phyloP scores from a whole-genome alignment of 2,329 filamentous ascomycete genomes.

The Botrytis pseudocinerea region DNA sequence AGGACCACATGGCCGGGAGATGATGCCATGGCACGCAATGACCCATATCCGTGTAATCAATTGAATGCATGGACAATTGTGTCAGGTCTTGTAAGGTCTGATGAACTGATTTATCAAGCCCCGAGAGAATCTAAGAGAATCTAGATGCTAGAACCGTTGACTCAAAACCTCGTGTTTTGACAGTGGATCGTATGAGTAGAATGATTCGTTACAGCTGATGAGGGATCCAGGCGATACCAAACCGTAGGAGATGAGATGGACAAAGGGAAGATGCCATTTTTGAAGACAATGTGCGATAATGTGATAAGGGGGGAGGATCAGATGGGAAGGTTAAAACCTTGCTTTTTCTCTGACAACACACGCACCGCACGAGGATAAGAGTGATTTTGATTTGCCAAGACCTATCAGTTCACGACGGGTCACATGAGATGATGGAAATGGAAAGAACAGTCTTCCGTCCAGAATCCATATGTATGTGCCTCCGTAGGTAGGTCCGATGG shows the following conservation, averaged over 20 bases:
- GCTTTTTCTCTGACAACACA: background rate
- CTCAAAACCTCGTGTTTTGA: background rate
- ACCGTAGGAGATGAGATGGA: background rate
- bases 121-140: background rate
- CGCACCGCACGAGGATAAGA: background rate
- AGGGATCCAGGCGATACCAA: background rate
- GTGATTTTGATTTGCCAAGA: background rate
- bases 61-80: background rate
- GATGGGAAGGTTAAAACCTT: background rate
- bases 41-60: background rate
- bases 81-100: slow-evolving; percentile 1
- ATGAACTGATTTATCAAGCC: background rate
- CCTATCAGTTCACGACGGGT: background rate
- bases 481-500: too few species aligned
- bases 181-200: background rate
- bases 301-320: background rate
- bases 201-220: background rate
- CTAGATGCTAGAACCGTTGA: slow-evolving; percentile 1
- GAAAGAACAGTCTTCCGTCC: background rate
- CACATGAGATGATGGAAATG: background rate
- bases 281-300: background rate
- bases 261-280: background rate
- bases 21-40: background rate
- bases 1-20: background rate
- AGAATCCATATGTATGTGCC: too few species aligned